phyloP scores from a whole-genome alignment of 2,329 filamentous ascomycete species.

The Tympanopsis confertula region DNA sequence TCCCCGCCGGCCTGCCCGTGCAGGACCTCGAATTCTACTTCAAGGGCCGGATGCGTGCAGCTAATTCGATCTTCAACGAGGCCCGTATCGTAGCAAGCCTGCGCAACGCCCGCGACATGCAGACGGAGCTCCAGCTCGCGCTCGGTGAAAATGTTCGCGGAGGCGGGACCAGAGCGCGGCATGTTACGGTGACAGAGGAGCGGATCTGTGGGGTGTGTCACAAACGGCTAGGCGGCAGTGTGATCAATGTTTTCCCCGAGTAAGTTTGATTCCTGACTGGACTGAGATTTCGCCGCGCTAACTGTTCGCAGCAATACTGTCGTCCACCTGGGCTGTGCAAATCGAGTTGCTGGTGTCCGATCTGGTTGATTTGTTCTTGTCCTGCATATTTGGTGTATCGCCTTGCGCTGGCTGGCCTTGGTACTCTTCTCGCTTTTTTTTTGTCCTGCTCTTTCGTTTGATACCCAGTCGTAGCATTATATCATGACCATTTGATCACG shows the following conservation, averaged over 20 bases:
- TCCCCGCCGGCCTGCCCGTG: constrained; percentile 44
- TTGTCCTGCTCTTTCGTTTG: too few species aligned
- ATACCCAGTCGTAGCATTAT: too few species aligned
- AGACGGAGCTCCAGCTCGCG: constrained; percentile 35
- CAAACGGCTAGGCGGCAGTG: constrained; percentile 51
- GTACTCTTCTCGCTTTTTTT: too few species aligned
- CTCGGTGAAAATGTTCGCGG: constrained; percentile 30
- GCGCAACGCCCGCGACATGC: constrained; percentile 39
- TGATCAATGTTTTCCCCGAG: constrained; percentile 54
- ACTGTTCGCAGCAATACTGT: constrained; percentile 26
- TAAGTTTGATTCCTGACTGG: constrained; percentile 10
- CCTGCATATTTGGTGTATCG: constrained; percentile 3
- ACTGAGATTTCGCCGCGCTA: constrained; percentile 3
- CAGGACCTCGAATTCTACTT: constrained; percentile 52
- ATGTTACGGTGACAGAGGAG: constrained; percentile 51
- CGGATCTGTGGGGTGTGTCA: constrained; percentile 51
- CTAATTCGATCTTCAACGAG: constrained; percentile 44
- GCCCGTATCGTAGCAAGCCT: constrained; percentile 41
- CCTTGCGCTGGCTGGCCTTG: too few species aligned
- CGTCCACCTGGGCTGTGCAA: constrained; percentile 35
- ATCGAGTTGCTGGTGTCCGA: too few species aligned
- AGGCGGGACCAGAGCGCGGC: constrained; percentile 22
- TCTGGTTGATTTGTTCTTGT: constrained; percentile 2
- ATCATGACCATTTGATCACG: too few species aligned
- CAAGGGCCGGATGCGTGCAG: constrained; percentile 47